These are phyloP conservation scores for Exobasidium cylindrosporum DNA, from an alignment of 1,284 basidiomycete species.

Conservation along the genomic window DNA sequence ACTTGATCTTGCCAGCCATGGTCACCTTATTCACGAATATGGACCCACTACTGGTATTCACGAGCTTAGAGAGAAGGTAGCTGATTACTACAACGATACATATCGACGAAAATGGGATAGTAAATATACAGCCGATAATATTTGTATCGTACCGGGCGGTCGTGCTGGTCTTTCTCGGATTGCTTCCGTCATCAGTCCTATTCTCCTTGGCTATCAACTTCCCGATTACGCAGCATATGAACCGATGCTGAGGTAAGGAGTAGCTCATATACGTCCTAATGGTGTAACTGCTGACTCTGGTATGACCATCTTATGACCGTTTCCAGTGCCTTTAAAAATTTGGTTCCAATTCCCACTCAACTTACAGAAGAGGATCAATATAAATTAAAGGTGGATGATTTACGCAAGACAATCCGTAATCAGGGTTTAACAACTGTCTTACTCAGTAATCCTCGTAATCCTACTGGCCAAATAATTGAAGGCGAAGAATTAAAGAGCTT, in stretches of 20 bases:
- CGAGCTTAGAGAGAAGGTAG: conserved; percentile 56
- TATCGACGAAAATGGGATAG: conserved; percentile 76
- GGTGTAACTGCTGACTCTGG: too few species aligned
- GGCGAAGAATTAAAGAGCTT: conserved; percentile 78
- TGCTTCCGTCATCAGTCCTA: conserved; percentile 83
- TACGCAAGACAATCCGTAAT: conserved; percentile 48
- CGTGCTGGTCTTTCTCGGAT: conserved; percentile 81
- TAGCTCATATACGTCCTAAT: too few species aligned
- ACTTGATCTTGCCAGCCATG: conserved; percentile 62
- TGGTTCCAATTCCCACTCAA: conserved; percentile 65
- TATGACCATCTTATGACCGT: too few species aligned
- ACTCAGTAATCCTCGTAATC: conserved; percentile 85
- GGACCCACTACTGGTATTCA: conserved; percentile 89
- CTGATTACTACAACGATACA: conserved; percentile 76
- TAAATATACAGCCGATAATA: conserved; percentile 83
- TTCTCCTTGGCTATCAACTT: conserved; percentile 66
- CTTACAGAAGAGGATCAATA: conserved; percentile 62
- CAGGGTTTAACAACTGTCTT: conserved; percentile 77
- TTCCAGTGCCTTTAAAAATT: conserved; percentile 80
- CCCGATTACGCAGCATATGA: conserved; percentile 74
- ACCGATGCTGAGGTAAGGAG: too few species aligned
- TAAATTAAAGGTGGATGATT: conserved; percentile 67
- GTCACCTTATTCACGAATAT: conserved; percentile 70
- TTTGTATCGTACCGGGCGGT: conserved; percentile 84
- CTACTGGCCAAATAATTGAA: conserved; percentile 70